A percentile compares a stretch with the other conserved stretches of the same genome.
phyloP scores from a whole-genome alignment of 2,329 filamentous ascomycete species.

The Colletotrichum destructivum region DNA sequence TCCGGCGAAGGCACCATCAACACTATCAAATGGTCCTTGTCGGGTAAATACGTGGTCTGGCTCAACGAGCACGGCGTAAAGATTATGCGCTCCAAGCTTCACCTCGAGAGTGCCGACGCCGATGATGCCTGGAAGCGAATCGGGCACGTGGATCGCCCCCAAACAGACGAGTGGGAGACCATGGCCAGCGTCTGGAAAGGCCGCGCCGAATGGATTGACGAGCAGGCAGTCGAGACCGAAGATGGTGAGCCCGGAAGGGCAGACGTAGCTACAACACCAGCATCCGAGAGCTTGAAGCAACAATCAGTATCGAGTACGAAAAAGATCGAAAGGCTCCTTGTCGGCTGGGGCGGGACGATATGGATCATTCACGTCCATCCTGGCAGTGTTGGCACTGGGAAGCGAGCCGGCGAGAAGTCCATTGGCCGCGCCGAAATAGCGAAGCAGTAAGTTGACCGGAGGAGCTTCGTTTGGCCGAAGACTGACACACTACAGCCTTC shows the following conservation, averaged over 20 bases:
- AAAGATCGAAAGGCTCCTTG: slow-evolving; percentile 82
- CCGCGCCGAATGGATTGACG: slow-evolving; percentile 92
- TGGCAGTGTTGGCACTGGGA: slow-evolving; percentile 77
- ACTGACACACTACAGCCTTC: slow-evolving; percentile 72
- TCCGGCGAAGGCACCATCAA: slow-evolving; percentile 93
- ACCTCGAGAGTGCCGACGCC: slow-evolving; percentile 81
- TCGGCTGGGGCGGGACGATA: slow-evolving; percentile 96
- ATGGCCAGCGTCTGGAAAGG: slow-evolving; percentile 98
- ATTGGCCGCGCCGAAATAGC: slow-evolving; percentile 90
- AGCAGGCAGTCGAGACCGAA: slow-evolving; percentile 82
- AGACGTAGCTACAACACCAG: slow-evolving; percentile 57
- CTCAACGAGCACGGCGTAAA: slow-evolving; percentile 98
- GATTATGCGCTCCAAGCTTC: slow-evolving; percentile 92
- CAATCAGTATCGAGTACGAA: slow-evolving; percentile 64
- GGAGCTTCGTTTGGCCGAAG: background rate
- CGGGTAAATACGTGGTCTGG: slow-evolving; percentile 94
- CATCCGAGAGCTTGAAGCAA: slow-evolving; percentile 63
- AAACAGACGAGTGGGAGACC: slow-evolving; percentile 90
- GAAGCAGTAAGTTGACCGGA: slow-evolving; percentile 80
- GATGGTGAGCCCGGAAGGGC: slow-evolving; percentile 64
- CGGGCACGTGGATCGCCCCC: slow-evolving; percentile 90
- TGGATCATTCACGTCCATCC: slow-evolving; percentile 96
- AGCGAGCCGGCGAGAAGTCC: slow-evolving; percentile 77
- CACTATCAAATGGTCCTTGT: slow-evolving; percentile 94
- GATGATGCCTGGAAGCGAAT: slow-evolving; percentile 96